Percentiles rank a stretch among this genome's conserved stretches.
Evolutionary conservation across 2,329 filamentous ascomycete species (phyloP).

Genomic region (Ilyonectria destructans): DNA sequence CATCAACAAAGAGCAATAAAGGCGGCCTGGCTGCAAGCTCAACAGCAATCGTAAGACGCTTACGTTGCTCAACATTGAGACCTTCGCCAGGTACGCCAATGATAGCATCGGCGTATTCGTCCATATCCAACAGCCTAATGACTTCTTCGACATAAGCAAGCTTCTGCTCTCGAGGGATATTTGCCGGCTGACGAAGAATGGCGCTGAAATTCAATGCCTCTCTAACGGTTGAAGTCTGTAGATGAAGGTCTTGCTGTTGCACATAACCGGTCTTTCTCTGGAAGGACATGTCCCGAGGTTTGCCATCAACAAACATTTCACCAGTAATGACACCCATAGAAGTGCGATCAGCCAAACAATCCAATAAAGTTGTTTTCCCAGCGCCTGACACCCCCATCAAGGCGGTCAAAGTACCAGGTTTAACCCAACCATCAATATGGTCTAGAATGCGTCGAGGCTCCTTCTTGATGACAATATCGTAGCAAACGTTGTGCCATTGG

Average conservation of each 20-base stretch:
- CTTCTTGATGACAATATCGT: constrained; percentile 82
- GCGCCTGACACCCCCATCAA: constrained; percentile 94
- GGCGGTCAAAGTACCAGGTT: constrained; percentile 90
- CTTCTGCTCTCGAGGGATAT: constrained; percentile 83
- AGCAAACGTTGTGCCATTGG: constrained; percentile 84
- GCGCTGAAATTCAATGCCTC: constrained; percentile 92
- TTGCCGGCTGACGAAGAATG: constrained; percentile 84
- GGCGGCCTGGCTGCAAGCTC: constrained; percentile 94
- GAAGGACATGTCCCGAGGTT: constrained; percentile 83
- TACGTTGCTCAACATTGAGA: constrained; percentile 79
- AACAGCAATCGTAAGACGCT: constrained; percentile 92
- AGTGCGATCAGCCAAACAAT: constrained; percentile 87
- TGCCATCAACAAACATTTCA: constrained; percentile 80
- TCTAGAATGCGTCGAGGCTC: constrained; percentile 84
- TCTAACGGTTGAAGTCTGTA: constrained; percentile 87
- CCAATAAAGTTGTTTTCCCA: constrained; percentile 91
- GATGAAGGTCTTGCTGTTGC: constrained; percentile 92
- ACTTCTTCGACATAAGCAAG: constrained; percentile 90
- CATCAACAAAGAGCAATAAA: constrained; percentile 91
- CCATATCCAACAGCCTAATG: constrained; percentile 92
- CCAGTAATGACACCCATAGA: constrained; percentile 92
- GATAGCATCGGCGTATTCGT: constrained; percentile 89
- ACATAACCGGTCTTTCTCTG: constrained; percentile 94
- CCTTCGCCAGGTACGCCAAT: constrained; percentile 93
- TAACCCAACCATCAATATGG: constrained; percentile 92